Conservation (phyloP, 225 moss, liverwort and hornwort genomes). For the Takakia lepidozioides region DNA sequence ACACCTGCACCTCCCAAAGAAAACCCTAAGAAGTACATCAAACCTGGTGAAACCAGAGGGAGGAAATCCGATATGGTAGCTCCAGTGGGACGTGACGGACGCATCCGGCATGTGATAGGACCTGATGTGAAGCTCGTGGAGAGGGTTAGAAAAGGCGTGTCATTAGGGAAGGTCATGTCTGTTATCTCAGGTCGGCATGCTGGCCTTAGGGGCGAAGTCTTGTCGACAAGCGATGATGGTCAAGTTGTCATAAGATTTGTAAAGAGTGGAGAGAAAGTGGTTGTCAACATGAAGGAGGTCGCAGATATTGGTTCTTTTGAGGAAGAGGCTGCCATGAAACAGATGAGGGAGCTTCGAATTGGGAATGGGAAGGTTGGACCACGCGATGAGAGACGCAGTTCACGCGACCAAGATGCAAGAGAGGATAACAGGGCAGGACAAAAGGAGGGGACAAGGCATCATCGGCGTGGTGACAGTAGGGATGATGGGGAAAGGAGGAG, state of each 20-base stretch:
- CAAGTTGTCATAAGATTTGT: constrained; percentile 30
- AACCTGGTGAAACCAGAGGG: constrained; percentile 59
- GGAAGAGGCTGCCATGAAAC: constrained; percentile 48
- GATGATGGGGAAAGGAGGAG: constrained; percentile 6
- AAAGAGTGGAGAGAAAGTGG: constrained; percentile 41
- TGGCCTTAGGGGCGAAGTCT: constrained; percentile 32
- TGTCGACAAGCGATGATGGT: constrained; percentile 14
- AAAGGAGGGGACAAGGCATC: constrained; percentile 4
- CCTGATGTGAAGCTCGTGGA: constrained; percentile 38
- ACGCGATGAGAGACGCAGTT: constrained; percentile 5
- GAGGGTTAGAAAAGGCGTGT: constrained; percentile 32
- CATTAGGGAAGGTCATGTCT: constrained; percentile 45
- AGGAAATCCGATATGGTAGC: constrained; percentile 37
- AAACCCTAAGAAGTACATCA: constrained; percentile 45
- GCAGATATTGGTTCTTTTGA: constrained; percentile 49
- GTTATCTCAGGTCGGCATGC: constrained; percentile 44
- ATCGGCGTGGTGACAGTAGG: not conserved
- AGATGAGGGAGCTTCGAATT: constrained; percentile 41
- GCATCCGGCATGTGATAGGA: constrained; percentile 21
- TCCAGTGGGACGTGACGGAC: constrained; percentile 24
- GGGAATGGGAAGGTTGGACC: constrained; percentile 27
- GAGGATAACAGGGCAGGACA: constrained; percentile 14
- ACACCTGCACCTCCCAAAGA: constrained; percentile 49
- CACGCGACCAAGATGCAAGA: constrained; percentile 9
- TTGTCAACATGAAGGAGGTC: constrained; percentile 23